A percentile compares a stretch with the other conserved stretches of the same genome.
phyloP scores from a whole-genome alignment of 108 stramenopile genomes.

The Cyclotella choctawhatcheeana region DNA sequence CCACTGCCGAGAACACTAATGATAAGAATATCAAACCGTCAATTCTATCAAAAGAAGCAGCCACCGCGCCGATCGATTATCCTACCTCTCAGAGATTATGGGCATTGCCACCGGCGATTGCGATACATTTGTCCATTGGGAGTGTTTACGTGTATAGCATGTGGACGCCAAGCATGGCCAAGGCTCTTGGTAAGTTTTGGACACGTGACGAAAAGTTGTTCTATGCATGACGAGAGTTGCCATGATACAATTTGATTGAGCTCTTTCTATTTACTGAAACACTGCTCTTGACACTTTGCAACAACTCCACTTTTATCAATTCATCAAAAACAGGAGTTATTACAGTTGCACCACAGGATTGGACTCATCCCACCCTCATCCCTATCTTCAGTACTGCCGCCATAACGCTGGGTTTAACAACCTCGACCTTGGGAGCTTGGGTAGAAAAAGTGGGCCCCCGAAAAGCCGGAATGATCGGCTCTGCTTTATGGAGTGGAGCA shows the following conservation, averaged over 20 bases:
- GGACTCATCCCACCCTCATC: conserved; percentile 58
- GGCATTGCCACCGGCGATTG: conserved; percentile 56
- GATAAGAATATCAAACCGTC: too few species aligned
- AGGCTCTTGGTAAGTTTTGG: conserved; percentile 29
- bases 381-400: conserved; percentile 80
- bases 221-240: too few species aligned
- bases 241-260: too few species aligned
- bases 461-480: conserved; percentile 48
- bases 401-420: conserved; percentile 64
- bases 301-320: background rate
- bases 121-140: conserved; percentile 62
- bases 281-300: background rate
- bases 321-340: conserved; percentile 53
- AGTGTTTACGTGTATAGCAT: conserved; percentile 63
- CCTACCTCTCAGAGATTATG: conserved; percentile 28
- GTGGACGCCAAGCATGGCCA: conserved; percentile 61
- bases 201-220: too few species aligned
- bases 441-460: conserved; percentile 65
- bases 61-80: conserved; percentile 24
- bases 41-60: conserved; percentile 37
- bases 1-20: too few species aligned
- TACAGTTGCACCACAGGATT: conserved; percentile 63
- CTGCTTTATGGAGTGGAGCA: conserved; percentile 61
- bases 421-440: conserved; percentile 70
- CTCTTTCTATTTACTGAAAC: too few species aligned